phyloP scores from a whole-genome alignment of 2,329 filamentous ascomycete species.

The Apiospora arundinis region DNA sequence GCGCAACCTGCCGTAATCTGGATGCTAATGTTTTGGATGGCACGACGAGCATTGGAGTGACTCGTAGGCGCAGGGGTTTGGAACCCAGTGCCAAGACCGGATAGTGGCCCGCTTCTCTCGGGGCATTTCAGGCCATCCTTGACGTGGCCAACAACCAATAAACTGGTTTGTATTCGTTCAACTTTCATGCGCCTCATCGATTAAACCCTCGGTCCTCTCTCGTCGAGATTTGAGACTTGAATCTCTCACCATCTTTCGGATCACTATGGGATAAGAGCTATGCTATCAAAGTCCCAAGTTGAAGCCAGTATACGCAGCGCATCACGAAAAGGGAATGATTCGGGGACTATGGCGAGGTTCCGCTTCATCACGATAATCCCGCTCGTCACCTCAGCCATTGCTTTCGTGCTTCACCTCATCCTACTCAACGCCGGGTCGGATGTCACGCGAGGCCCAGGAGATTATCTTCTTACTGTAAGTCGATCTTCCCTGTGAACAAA shows the following conservation, averaged over 20 bases:
- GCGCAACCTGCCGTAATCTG: background rate
- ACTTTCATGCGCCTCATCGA: background rate
- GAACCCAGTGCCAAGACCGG: background rate
- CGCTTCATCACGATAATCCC: constrained; percentile 5
- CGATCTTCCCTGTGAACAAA: background rate
- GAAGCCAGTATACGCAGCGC: background rate
- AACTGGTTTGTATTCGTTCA: background rate
- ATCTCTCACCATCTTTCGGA: no score
- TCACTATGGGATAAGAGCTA: no score
- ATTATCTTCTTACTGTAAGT: constrained; percentile 2
- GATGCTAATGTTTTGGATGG: background rate
- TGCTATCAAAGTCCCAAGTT: background rate
- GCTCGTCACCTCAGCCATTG: constrained; percentile 1
- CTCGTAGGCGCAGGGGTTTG: background rate
- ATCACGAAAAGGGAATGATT: background rate
- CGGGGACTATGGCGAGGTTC: background rate
- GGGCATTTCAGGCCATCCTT: background rate
- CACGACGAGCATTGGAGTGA: background rate
- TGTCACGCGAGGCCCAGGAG: background rate
- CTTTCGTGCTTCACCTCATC: constrained; percentile 2
- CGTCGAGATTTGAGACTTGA: background rate
- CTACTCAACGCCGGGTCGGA: background rate
- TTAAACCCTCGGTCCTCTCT: background rate
- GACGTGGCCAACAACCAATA: background rate
- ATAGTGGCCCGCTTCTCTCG: background rate